Conservation (phyloP, 495 filamentous ascomycete genomes). For the Astrothelium subdiscretum region DNA sequence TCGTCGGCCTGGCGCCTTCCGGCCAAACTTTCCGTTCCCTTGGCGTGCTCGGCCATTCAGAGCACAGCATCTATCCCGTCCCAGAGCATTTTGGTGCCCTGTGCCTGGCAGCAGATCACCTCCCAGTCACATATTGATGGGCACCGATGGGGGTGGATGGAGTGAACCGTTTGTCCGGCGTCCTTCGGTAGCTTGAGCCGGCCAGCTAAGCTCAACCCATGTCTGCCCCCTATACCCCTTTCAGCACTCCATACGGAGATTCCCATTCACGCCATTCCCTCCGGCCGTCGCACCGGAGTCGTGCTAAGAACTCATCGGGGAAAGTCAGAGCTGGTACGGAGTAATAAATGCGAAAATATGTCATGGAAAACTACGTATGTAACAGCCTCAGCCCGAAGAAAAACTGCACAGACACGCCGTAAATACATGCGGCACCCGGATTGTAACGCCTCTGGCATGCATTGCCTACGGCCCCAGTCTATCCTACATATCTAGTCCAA, state of each 20-base stretch:
- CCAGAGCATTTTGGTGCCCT: too few relatives aligned
- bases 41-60: not conserved
- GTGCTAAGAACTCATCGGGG: too few relatives aligned
- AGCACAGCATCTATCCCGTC: not conserved
- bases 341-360: too few relatives aligned
- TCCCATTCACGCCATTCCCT: not conserved
- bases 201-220: not conserved
- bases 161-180: not conserved
- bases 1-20: too few relatives aligned
- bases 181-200: not conserved
- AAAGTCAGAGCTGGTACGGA: too few relatives aligned
- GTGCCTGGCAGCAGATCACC: not conserved
- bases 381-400: not conserved
- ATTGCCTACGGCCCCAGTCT: not conserved
- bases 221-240: not conserved
- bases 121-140: not conserved
- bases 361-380: not conserved
- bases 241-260: not conserved
- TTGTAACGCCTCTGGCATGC: not conserved
- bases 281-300: too few relatives aligned
- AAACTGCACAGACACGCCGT: not conserved
- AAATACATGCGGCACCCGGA: not conserved
- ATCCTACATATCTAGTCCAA: conserved; percentile 1
- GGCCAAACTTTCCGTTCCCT: too few relatives aligned
- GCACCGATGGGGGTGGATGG: too few relatives aligned